Evolutionary conservation across 2,329 filamentous ascomycete species (phyloP).

Genomic region (Byssochlamys sp.): DNA sequence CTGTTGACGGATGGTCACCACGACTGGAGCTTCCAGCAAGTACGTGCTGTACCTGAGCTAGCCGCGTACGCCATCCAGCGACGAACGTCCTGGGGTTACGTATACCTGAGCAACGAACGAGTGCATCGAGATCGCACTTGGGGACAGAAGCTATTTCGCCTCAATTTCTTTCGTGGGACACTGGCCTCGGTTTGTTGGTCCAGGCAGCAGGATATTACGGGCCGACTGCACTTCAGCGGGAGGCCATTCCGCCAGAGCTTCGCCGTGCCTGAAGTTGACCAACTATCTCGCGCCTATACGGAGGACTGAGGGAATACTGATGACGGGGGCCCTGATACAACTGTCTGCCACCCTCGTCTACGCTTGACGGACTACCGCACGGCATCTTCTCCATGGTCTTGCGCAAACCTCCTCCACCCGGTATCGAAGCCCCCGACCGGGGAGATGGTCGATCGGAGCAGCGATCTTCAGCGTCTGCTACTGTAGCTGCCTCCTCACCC

Average conservation of each 20-base stretch:
- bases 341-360: background rate
- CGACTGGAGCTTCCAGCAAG: background rate
- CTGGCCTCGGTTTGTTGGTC: background rate
- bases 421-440: slow-evolving; percentile 24
- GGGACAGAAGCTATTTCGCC: background rate
- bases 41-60: background rate
- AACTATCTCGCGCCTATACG: background rate
- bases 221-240: background rate
- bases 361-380: slow-evolving; percentile 1
- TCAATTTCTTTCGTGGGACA: background rate
- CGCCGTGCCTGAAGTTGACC: background rate
- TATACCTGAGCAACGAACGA: background rate
- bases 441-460: slow-evolving; percentile 18
- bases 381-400: slow-evolving; percentile 27
- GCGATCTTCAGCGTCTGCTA: slow-evolving; percentile 24
- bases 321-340: background rate
- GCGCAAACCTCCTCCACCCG: slow-evolving; percentile 29
- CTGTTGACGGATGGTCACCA: background rate
- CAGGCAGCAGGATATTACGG: background rate
- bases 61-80: background rate
- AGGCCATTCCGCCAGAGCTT: background rate
- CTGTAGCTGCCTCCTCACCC: slow-evolving; percentile 13
- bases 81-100: background rate
- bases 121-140: background rate
- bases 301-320: background rate